These are phyloP conservation scores for Vaccinium darrowii DNA, from an alignment of 148 eudicot genomes.

Conservation along the genomic window DNA sequence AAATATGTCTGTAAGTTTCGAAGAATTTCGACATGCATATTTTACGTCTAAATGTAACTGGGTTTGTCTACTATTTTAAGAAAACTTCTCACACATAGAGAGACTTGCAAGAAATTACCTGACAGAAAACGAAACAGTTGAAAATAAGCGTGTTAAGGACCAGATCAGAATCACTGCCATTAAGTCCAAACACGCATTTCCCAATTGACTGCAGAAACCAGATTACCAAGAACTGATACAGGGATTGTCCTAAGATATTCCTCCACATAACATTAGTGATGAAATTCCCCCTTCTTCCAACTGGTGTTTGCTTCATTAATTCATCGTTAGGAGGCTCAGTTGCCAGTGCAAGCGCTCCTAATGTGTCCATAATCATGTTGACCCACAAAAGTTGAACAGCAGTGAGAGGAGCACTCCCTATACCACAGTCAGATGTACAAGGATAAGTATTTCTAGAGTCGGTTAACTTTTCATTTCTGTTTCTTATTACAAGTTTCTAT, in stretches of 20 bases:
- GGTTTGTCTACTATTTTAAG: background rate
- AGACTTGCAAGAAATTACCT: slow-evolving; percentile 42
- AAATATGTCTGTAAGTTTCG: background rate
- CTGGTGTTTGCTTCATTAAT: slow-evolving; percentile 82
- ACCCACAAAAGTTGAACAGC: slow-evolving; percentile 99
- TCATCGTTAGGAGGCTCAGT: slow-evolving; percentile 95
- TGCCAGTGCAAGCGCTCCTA: slow-evolving; percentile 95
- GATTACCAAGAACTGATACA: slow-evolving; percentile 78
- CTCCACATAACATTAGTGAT: slow-evolving; percentile 96
- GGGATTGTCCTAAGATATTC: slow-evolving; percentile 88
- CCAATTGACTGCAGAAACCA: slow-evolving; percentile 81
- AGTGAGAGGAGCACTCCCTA: slow-evolving; percentile 90
- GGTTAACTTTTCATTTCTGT: too few species aligned
- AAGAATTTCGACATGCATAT: background rate
- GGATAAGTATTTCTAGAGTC: background rate
- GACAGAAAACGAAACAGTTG: slow-evolving; percentile 93
- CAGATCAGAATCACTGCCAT: slow-evolving; percentile 51
- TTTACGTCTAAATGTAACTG: background rate
- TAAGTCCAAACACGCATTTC: slow-evolving; percentile 46
- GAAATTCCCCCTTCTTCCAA: slow-evolving; percentile 84
- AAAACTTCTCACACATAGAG: background rate
- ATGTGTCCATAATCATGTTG: slow-evolving; percentile 99
- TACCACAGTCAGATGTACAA: slow-evolving; percentile 4
- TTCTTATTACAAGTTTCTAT: background rate
- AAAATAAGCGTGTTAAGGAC: slow-evolving; percentile 85